Base-by-base conservation (phyloP, 1,284 basidiomycete species). In the Paramarasmius palmivorus region DNA sequence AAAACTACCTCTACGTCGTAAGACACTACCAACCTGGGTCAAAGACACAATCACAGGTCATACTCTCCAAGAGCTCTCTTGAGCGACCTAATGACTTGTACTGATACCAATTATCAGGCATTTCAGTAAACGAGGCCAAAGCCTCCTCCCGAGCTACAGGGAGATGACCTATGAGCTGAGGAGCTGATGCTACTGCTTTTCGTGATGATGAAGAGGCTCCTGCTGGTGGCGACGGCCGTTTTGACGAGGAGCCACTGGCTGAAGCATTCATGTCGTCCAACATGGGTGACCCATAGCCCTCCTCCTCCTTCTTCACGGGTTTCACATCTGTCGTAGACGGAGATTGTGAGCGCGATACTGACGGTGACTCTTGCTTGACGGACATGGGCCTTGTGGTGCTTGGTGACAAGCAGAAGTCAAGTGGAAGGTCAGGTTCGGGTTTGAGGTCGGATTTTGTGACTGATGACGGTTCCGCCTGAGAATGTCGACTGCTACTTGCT, bases 21-120 rank as follows among this genome's bases (percentile, higher is more conserved):
- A 57, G 57, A 32, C 55, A 26, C 22, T 53, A 86, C 89, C 78
- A 70, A 96, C 93, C 87, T 68, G 81, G 82, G 56, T 90, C 84
- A 69, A 86, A 94, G 53, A 75, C 73, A 73, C 95, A 98, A 68
- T 97, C 95, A 76, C 95, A 98, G 39, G 88, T 86, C 88, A 94
- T 93, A 71, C 92, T 89, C 74, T 98, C 95, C 63, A 92, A 81
- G 54, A 89, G 84, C 70, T 95, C 93, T 66, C 90, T 86, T 44
- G 90, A 93, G 62, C 86, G 81, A 10, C 97, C 97, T 51, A 99
- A 75, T 38, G 87, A 83, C 66, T 89, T 88, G 70, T 88, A 89
- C 75, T 96, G 92, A 68, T 98, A 98, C 62, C 86, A 85, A 67
- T 95, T 98, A 61, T 77, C 81, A 52, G 73, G 63, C 63, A 98